Evolutionary conservation across 768 basidiomycete genomes (phyloP).

Genomic region (Kondoa malvinella): DNA sequence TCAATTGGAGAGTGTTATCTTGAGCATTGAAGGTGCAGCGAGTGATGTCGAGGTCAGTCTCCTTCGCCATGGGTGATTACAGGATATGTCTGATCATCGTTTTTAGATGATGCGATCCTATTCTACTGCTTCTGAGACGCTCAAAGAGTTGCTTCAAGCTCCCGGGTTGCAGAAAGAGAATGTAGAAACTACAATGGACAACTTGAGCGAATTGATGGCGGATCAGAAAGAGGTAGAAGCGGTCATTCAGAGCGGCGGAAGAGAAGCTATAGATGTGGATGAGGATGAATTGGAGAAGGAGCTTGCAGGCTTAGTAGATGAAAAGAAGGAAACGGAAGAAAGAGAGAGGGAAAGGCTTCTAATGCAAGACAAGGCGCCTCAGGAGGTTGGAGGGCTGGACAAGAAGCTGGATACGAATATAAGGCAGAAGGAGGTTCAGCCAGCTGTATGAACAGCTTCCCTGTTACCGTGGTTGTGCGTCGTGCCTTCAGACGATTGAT

Average conservation of each 20-base stretch:
- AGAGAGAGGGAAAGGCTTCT: background rate
- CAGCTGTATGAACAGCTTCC: too few relatives aligned
- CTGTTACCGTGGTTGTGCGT: too few relatives aligned
- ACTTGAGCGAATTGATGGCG: conserved; percentile 61
- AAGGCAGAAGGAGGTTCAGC: too few relatives aligned
- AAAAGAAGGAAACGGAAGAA: conserved; percentile 1
- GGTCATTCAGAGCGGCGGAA: conserved; percentile 50
- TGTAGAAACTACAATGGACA: conserved; percentile 74
- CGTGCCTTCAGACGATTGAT: too few relatives aligned
- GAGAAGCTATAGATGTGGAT: conserved; percentile 42
- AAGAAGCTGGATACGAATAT: too few relatives aligned
- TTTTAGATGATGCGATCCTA: conserved; percentile 72
- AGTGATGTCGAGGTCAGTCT: conserved; percentile 61
- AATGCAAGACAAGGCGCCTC: too few relatives aligned
- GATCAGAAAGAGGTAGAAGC: conserved; percentile 71
- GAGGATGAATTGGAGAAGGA: conserved; percentile 51
- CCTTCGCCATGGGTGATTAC: conserved; percentile 1
- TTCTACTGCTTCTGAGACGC: conserved; percentile 60
- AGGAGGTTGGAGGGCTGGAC: too few relatives aligned
- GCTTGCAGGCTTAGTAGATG: conserved; percentile 34
- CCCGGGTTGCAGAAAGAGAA: conserved; percentile 60
- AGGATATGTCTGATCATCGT: background rate
- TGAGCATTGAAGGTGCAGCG: conserved; percentile 73
- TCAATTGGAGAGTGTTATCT: conserved; percentile 56
- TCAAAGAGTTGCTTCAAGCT: conserved; percentile 57